Conservation (phyloP, 768 basidiomycete genomes). For the Tylopilus balloui region DNA sequence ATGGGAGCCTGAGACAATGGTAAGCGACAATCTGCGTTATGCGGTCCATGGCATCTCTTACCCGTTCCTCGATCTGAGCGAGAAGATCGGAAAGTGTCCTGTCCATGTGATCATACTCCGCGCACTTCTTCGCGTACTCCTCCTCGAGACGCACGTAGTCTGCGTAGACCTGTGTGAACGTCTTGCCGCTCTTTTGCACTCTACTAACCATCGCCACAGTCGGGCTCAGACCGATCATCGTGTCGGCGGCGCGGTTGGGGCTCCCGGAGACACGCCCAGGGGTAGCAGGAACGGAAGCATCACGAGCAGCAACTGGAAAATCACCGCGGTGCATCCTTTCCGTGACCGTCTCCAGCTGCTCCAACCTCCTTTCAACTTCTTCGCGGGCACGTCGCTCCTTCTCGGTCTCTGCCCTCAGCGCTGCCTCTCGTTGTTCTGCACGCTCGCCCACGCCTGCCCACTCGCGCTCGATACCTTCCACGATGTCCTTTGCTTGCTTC, state of each 20-base stretch:
- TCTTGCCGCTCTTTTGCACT: conserved; percentile 78
- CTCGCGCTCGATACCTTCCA: conserved; percentile 79
- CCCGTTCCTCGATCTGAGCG: conserved; percentile 87
- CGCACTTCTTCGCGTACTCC: conserved; percentile 68
- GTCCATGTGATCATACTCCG: conserved; percentile 84
- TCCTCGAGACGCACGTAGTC: conserved; percentile 87
- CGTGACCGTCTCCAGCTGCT: conserved; percentile 69
- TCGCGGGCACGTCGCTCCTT: conserved; percentile 66
- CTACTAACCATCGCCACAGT: conserved; percentile 83
- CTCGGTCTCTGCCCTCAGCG: conserved; percentile 65
- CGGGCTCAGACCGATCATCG: conserved; percentile 73
- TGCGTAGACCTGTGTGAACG: conserved; percentile 91
- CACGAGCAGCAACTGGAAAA: conserved; percentile 51
- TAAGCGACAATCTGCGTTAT: neutral
- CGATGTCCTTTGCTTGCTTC: conserved; percentile 75
- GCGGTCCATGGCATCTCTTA: conserved; percentile 25
- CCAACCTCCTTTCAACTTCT: conserved; percentile 63
- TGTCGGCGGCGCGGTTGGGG: conserved; percentile 42
- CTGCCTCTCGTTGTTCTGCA: conserved; percentile 62
- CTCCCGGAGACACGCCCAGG: conserved; percentile 44
- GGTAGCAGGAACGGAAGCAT: conserved; percentile 31
- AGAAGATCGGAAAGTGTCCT: conserved; percentile 74
- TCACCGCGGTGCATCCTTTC: conserved; percentile 71
- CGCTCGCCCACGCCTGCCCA: conserved; percentile 71
- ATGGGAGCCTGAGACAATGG: conserved; percentile 66